phyloP scores from a whole-genome alignment of 495 filamentous ascomycete genomes.

The Parathielavia hyrcaniae region DNA sequence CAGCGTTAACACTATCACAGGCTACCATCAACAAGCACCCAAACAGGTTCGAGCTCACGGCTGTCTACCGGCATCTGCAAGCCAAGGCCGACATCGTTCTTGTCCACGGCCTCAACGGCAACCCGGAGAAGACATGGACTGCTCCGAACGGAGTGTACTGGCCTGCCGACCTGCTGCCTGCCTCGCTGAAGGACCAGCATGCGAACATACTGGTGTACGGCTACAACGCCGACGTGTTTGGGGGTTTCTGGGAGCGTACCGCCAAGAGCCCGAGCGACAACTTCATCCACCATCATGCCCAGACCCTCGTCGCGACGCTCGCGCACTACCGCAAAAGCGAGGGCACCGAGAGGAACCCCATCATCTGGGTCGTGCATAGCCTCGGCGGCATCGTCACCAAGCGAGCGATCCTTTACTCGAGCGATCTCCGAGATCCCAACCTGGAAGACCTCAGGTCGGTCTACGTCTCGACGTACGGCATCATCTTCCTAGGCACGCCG shows the following conservation, averaged over 20 bases:
- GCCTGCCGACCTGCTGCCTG: constrained; percentile 68
- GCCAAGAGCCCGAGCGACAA: constrained; percentile 53
- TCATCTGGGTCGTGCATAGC: constrained; percentile 81
- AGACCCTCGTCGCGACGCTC: constrained; percentile 64
- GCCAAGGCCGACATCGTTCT: constrained; percentile 64
- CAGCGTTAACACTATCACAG: constrained; percentile 22
- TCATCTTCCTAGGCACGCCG: constrained; percentile 84
- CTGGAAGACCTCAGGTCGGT: constrained; percentile 71
- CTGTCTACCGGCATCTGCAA: constrained; percentile 57
- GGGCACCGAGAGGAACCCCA: constrained; percentile 56
- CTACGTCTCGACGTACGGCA: constrained; percentile 75
- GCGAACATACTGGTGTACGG: constrained; percentile 75
- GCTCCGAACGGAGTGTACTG: constrained; percentile 62
- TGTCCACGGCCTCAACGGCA: constrained; percentile 79
- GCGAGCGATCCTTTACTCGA: constrained; percentile 53
- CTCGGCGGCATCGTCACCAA: constrained; percentile 80
- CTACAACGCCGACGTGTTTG: constrained; percentile 74
- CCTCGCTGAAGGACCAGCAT: constrained; percentile 52
- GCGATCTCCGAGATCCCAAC: constrained; percentile 56
- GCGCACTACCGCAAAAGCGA: constrained; percentile 48
- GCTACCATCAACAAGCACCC: constrained; percentile 50
- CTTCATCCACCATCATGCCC: constrained; percentile 75
- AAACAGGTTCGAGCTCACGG: constrained; percentile 61
- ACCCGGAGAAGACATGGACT: constrained; percentile 71
- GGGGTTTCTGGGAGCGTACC: constrained; percentile 44